Evolutionary conservation across 208 protist species (phyloP).

Genomic region (Zelonia costaricensis): DNA sequence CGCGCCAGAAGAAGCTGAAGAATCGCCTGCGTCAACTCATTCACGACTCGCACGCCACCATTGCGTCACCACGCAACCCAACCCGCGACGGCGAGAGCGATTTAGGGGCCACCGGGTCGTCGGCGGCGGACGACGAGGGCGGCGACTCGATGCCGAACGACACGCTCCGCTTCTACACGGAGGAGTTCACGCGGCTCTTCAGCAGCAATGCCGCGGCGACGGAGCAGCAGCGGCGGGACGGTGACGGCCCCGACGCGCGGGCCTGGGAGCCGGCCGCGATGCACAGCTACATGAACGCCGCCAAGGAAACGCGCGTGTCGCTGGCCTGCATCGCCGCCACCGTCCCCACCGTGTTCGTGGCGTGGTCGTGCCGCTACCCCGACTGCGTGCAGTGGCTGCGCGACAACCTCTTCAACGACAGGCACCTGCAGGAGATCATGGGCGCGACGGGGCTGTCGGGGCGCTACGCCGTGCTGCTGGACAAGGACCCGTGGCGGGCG

Average conservation of each 20-base stretch:
- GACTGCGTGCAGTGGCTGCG: conserved; percentile 64
- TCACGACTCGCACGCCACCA: conserved; percentile 16
- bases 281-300: conserved; percentile 49
- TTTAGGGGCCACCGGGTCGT: too few relatives aligned
- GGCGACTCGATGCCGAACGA: not conserved
- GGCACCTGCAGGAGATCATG: conserved; percentile 26
- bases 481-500: conserved; percentile 70
- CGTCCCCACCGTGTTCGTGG: conserved; percentile 74
- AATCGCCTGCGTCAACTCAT: conserved; percentile 61
- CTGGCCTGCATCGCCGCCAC: conserved; percentile 51
- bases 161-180: conserved; percentile 29
- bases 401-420: conserved; percentile 62
- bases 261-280: conserved; percentile 2
- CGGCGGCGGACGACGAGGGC: too few relatives aligned
- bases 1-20: conserved; percentile 53
- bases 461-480: conserved; percentile 28
- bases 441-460: conserved; percentile 24
- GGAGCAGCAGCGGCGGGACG: not conserved
- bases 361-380: conserved; percentile 67
- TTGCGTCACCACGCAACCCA: too few relatives aligned
- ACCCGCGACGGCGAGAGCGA: too few relatives aligned
- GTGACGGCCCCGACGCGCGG: not conserved
- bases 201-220: not conserved
- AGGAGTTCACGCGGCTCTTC: conserved; percentile 25
- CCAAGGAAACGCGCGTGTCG: conserved; percentile 57